phyloP scores from a whole-genome alignment of 2,329 filamentous ascomycete genomes.

The Botryotinia globosa region DNA sequence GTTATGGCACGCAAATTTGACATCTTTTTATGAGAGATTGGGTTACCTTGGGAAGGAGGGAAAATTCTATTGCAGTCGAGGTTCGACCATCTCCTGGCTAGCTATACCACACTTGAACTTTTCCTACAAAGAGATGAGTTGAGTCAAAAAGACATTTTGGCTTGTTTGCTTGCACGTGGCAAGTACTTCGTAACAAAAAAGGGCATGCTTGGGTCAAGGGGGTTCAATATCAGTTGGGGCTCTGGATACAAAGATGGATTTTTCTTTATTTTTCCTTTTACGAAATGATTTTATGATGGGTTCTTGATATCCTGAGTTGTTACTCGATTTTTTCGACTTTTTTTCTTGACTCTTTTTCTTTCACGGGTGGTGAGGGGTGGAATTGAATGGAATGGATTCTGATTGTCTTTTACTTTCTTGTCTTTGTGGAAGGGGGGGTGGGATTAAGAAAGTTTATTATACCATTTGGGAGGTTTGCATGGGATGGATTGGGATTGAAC shows the following conservation, averaged over 20 bases:
- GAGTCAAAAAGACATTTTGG: background rate
- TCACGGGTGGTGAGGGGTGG: background rate
- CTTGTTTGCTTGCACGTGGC: constrained; percentile 1
- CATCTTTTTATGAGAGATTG: constrained; percentile 16
- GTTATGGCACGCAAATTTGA: constrained; percentile 16
- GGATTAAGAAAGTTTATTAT: constrained; percentile 3
- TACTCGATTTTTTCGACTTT: constrained; percentile 10
- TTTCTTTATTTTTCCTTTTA: constrained; percentile 9
- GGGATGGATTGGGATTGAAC: background rate
- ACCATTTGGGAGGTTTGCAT: constrained; percentile 17
- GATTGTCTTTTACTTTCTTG: constrained; percentile 3
- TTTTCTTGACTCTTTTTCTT: too few relatives aligned
- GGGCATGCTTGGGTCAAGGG: constrained; percentile 13
- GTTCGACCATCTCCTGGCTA: background rate
- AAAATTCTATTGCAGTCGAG: constrained; percentile 1
- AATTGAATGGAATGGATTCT: background rate
- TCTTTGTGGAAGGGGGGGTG: background rate
- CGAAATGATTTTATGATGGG: constrained; percentile 20
- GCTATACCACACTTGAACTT: background rate
- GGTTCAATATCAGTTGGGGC: constrained; percentile 19
- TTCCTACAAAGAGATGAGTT: background rate
- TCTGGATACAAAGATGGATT: constrained; percentile 14
- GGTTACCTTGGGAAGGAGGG: background rate
- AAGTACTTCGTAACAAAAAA: constrained; percentile 13
- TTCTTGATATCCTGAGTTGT: constrained; percentile 19